Base-by-base conservation (phyloP, 2,329 filamentous ascomycete species). In the Elsinoe australis region DNA sequence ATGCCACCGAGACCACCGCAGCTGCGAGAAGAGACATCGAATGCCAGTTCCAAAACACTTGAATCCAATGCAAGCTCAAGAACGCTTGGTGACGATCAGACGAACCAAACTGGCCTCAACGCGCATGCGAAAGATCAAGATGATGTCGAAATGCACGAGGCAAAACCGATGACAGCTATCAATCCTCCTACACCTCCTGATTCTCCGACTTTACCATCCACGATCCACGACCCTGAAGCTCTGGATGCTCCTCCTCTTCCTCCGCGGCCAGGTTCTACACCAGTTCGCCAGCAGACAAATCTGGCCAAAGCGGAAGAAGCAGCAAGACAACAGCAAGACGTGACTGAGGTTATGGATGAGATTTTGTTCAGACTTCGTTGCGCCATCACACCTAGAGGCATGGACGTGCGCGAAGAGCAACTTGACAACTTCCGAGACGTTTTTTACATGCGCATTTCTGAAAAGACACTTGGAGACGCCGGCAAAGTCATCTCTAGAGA, bases 321-420 rank as follows among this genome's bases (percentile, higher is more conserved):
- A 14, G 76, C 87, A 26, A 60, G 51, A 45, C 41, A 60, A 42
- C 92, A 98, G 61, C 89, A 98, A 67, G 92, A 98, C 66, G 90
- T 95, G 3, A 88, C 88, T 9, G 92, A 98, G 65, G 90, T 95
- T 36, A 89, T 95, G 69, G 87, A 87, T 51, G 92, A 90, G 58
- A 85, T 95, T 19, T 79, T 95, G 51, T 88, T 90, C 60, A 84
- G 92, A 44, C 72, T 95, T n/a, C 85, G 92, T 59, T 88, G 86
- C 46, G 89, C 90, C 2, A 89, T 96, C 59, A 81, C 76, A 50
- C 78, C 87, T 4, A 75, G 75, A n/a, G 76, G 75, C 3, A 70
- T 77, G 26, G 79, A 86, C 50, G 67, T 74, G 5, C 76, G 81
- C 35, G 84, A 83, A 2, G 83, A 94, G 54, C 90, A 95, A 64